phyloP scores from a whole-genome alignment of 2,329 filamentous ascomycete genomes.

The Fonsecaea multimorphosa region DNA sequence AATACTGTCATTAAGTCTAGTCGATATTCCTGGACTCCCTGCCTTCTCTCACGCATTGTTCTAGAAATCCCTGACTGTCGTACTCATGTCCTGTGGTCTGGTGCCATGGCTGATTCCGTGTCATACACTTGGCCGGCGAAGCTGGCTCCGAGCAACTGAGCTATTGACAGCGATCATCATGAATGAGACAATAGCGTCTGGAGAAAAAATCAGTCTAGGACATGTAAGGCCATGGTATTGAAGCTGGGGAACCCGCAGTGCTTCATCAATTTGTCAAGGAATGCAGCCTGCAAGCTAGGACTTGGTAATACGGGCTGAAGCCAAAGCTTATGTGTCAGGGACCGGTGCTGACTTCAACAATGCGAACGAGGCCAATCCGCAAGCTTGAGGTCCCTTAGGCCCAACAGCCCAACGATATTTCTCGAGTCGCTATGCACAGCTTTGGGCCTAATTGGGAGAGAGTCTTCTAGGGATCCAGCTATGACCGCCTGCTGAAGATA shows the following conservation, averaged over 20 bases:
- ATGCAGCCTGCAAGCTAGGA: conserved; percentile 39
- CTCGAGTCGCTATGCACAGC: conserved; percentile 18
- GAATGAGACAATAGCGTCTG: conserved; percentile 40
- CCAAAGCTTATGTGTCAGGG: not conserved
- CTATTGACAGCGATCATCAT: not conserved
- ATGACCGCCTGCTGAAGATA: conserved; percentile 52
- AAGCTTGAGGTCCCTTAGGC: not conserved
- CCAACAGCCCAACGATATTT: not conserved
- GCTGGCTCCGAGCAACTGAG: conserved; percentile 22
- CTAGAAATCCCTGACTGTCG: not conserved
- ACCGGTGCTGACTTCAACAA: conserved; percentile 2
- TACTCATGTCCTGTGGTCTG: conserved; percentile 24
- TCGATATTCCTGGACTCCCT: not conserved
- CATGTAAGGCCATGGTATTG: conserved; percentile 42
- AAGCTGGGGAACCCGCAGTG: conserved; percentile 43
- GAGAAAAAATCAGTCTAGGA: conserved; percentile 41
- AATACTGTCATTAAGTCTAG: not conserved
- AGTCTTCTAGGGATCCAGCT: conserved; percentile 49
- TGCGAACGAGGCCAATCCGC: conserved; percentile 38
- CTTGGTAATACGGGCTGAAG: conserved; percentile 28
- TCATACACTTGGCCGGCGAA: conserved; percentile 9
- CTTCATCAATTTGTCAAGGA: conserved; percentile 39
- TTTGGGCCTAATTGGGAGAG: conserved; percentile 44
- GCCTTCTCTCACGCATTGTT: not conserved
- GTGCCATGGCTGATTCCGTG: not conserved